Evolutionary conservation across 805 yeast species (phyloP).

Genomic region (Citeromyces nyonsensis): DNA sequence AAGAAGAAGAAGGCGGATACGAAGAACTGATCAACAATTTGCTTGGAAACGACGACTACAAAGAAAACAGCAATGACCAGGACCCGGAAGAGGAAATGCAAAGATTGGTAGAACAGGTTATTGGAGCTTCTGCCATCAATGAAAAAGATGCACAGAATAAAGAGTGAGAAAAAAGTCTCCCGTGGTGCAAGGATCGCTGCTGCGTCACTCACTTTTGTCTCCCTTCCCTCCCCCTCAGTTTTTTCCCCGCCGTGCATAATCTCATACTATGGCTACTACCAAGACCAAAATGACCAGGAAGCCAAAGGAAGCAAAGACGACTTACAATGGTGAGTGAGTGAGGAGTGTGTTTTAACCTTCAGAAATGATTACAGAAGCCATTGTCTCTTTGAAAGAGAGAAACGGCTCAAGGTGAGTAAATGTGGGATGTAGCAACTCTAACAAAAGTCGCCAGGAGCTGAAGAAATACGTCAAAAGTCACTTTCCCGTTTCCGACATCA

Average conservation of each 20-base stretch:
- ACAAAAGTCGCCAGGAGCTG: conserved; percentile 61
- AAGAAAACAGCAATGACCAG: no score
- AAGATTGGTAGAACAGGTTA: no score
- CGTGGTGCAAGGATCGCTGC: background rate
- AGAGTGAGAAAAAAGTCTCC: no score
- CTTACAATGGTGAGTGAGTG: conserved; percentile 29
- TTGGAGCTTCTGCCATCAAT: no score
- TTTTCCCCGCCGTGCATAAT: background rate
- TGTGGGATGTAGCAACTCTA: background rate
- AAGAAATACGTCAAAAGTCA: conserved; percentile 67
- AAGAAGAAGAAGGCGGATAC: no score
- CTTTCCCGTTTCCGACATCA: conserved; percentile 39
- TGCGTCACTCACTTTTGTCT: background rate
- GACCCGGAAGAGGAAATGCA: no score
- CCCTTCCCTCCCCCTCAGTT: background rate
- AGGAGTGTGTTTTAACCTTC: background rate
- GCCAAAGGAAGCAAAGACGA: conserved; percentile 16
- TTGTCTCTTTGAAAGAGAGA: conserved; percentile 59
- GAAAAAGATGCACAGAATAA: no score
- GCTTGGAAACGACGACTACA: no score
- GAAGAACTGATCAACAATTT: no score
- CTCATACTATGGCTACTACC: conserved; percentile 19
- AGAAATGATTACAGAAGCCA: conserved; percentile 58
- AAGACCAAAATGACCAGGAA: conserved; percentile 13
- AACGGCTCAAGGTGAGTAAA: conserved; percentile 54